A percentile compares a stretch with the other conserved stretches of the same genome.
phyloP scores from a whole-genome alignment of 2,329 filamentous ascomycete genomes.

The Aspergillus sp. region DNA sequence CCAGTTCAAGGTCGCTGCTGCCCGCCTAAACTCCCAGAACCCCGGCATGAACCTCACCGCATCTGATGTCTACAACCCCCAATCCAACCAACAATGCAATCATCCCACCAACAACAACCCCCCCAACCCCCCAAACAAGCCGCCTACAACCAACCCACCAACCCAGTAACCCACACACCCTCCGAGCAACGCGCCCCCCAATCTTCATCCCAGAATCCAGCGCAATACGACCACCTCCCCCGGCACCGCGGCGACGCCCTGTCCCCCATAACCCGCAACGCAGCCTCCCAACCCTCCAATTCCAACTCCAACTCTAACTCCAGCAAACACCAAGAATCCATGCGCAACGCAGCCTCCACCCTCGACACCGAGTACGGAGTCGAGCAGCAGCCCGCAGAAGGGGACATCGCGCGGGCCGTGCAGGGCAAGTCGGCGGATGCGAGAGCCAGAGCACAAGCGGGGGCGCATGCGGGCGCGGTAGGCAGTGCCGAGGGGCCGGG shows the following conservation, averaged over 20 bases:
- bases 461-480: conserved; percentile 39
- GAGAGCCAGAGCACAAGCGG: conserved; percentile 29
- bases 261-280: conserved; percentile 27
- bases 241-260: conserved; percentile 29
- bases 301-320: conserved; percentile 24
- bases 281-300: conserved; percentile 32
- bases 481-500: conserved; percentile 33
- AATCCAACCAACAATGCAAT: conserved; percentile 21
- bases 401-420: conserved; percentile 37
- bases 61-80: too few species aligned
- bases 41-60: too few species aligned
- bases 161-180: conserved; percentile 36
- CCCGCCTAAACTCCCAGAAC: too few species aligned
- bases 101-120: conserved; percentile 20
- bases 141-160: conserved; percentile 33
- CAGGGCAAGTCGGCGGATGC: conserved; percentile 25
- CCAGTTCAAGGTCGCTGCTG: too few species aligned
- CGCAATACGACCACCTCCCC: background rate
- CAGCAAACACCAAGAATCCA: conserved; percentile 19
- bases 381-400: conserved; percentile 39
- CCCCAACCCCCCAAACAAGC: conserved; percentile 39
- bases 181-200: conserved; percentile 24
- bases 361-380: conserved; percentile 40
- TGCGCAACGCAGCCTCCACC: conserved; percentile 23
- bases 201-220: too few species aligned